Evolutionary conservation across 2,329 filamentous ascomycete species (phyloP).

Genomic region (Nemania serpens): DNA sequence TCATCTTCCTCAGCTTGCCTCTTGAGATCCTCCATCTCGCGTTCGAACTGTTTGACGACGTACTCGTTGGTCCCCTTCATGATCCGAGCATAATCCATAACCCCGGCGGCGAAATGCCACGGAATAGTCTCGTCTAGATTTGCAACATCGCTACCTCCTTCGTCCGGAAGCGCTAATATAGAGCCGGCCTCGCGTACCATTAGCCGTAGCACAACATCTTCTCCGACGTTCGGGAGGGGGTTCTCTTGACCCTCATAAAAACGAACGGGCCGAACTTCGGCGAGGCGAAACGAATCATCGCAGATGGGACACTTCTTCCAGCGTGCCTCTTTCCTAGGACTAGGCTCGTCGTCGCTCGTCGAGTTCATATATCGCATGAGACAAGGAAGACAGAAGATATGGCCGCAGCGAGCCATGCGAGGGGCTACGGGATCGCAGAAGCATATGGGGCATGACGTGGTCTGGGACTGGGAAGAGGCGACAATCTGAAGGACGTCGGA

Average conservation of each 20-base stretch:
- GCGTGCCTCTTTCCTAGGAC: conserved; percentile 69
- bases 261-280: conserved; percentile 84
- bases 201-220: conserved; percentile 86
- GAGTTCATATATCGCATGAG: conserved; percentile 95
- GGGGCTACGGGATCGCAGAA: conserved; percentile 90
- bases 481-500: conserved; percentile 87
- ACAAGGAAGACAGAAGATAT: conserved; percentile 95
- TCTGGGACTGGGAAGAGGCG: conserved; percentile 86
- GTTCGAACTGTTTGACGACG: conserved; percentile 78
- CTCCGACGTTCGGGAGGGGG: conserved; percentile 77
- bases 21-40: conserved; percentile 75
- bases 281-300: conserved; percentile 90
- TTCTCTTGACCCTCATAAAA: conserved; percentile 92
- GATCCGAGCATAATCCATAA: conserved; percentile 90
- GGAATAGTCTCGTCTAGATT: conserved; percentile 77
- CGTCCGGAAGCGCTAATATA: conserved; percentile 84
- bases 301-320: conserved; percentile 98
- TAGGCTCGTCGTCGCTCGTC: conserved; percentile 69
- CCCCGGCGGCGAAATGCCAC: conserved; percentile 93
- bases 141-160: conserved; percentile 72
- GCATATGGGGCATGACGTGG: conserved; percentile 90
- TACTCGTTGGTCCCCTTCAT: conserved; percentile 95
- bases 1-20: conserved; percentile 87
- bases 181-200: conserved; percentile 81
- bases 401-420: conserved; percentile 94